Base-by-base conservation (phyloP, 83 land plant species). In the Larix sibirica region DNA sequence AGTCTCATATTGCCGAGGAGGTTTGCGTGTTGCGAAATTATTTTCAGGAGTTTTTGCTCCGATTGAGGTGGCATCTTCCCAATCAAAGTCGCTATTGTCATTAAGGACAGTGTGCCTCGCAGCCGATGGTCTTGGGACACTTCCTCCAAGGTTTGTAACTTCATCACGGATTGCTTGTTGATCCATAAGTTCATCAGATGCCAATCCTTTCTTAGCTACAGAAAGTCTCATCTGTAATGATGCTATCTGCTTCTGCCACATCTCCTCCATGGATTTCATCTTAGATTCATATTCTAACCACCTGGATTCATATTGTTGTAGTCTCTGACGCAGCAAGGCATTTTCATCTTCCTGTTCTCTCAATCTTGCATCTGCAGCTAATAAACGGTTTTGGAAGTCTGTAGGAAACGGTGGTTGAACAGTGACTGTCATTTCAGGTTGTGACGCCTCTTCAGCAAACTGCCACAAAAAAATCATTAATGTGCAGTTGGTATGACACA, bases 201-300 rank as follows among this genome's bases (percentile, higher is more conserved):
- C 87, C 44, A 94, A 84, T 63, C 88, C 86, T 64, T 71, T 95
- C 70, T 86, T 95, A 66, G 96, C 97, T n/a, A 88, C 87, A 62
- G 96, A 90, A 60, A 97, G 93, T 70, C 96, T 94, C 20, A 88
- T 88, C 84, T 97, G 97, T 28, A 97, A 88, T 3, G 96, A 90
- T 28, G 92, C 81, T 92, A 97, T 94, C 82, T 97, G 99, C 81
- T 94, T 95, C 82, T 96, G 98, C 99, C 99, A 97, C 64, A 93
- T 88, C 71, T 96, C 99, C 87, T 97, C 99, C 99, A 97, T 96
- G 62, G 99, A 92, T 64, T 86, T 91, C 97, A 96, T 96, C 86
- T 96, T 97, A 71, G 87, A 81, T 86, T 97, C 98, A 82, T 97
- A 96, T 54, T 91, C 98, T 21, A 90, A 81, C 99, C 99, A 97